phyloP scores from a whole-genome alignment of 176 grass and related monocot species.

The Musa beccarii region DNA sequence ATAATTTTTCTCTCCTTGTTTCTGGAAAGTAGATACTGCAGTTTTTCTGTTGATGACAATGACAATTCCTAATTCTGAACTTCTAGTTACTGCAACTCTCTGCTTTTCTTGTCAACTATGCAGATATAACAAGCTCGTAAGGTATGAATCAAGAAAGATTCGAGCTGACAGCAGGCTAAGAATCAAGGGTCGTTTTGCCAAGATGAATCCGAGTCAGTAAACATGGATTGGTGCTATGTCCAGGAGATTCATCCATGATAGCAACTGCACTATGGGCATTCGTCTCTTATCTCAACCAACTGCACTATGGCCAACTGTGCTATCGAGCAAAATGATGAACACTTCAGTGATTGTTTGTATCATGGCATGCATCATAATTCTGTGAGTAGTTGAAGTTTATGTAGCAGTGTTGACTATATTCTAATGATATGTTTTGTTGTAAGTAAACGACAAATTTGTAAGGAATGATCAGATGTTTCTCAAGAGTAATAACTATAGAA shows the following conservation, averaged over 20 bases:
- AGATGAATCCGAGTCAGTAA: slow-evolving; percentile 9
- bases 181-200: slow-evolving; percentile 81
- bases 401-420: no score
- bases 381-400: no score
- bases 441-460: no score
- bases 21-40: neutral
- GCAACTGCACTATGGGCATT: neutral
- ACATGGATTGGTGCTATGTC: neutral
- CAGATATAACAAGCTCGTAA: slow-evolving; percentile 83
- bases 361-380: no score
- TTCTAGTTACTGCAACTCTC: neutral
- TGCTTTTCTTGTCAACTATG: slow-evolving; percentile 6
- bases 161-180: slow-evolving; percentile 63
- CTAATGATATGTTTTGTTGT: no score
- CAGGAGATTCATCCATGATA: neutral
- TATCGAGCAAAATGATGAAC: no score
- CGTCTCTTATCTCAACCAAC: no score
- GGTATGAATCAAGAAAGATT: slow-evolving; percentile 80
- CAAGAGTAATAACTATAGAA: no score
- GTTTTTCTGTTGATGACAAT: neutral
- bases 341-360: no score
- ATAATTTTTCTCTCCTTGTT: neutral
- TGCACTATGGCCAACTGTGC: no score
- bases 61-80: neutral
- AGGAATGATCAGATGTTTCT: no score